Evolutionary conservation across 345 rosid genomes (phyloP).

Genomic region (Melaleuca alternifolia): DNA sequence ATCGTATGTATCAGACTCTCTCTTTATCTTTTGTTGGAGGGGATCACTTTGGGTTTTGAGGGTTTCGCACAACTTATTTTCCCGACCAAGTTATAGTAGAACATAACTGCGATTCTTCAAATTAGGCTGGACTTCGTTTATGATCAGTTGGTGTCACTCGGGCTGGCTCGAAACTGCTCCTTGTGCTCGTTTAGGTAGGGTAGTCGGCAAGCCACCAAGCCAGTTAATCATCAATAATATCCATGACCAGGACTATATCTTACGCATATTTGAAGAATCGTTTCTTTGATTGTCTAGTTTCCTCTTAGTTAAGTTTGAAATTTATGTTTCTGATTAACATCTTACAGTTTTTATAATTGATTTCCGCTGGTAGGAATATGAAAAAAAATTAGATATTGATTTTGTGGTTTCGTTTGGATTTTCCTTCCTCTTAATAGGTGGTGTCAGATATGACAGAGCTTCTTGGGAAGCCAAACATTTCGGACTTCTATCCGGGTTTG

Average conservation of each 20-base stretch:
- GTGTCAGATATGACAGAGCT: not conserved
- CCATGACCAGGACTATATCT: not conserved
- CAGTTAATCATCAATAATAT: not conserved
- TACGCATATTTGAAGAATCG: not conserved
- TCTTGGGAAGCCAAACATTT: constrained; percentile 34
- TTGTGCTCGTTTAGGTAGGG: not conserved
- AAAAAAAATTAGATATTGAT: not conserved
- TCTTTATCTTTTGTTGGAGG: not conserved
- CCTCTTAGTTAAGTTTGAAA: not conserved
- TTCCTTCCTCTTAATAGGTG: not conserved
- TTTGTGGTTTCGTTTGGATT: not conserved
- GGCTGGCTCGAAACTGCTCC: not conserved
- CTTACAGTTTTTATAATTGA: not conserved
- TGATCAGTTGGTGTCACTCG: not conserved
- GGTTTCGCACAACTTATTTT: not conserved
- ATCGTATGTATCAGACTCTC: not conserved
- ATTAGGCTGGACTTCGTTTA: not conserved
- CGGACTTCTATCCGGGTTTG: constrained; percentile 37
- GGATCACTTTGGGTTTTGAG: not conserved
- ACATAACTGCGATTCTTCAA: not conserved
- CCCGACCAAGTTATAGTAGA: not conserved
- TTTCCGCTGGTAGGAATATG: not conserved
- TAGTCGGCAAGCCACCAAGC: not conserved
- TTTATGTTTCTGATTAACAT: not conserved
- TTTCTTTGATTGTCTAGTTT: not conserved